These are phyloP conservation scores for Metschnikowia vanudenii DNA, from an alignment of 805 yeast species.

Conservation along the genomic window DNA sequence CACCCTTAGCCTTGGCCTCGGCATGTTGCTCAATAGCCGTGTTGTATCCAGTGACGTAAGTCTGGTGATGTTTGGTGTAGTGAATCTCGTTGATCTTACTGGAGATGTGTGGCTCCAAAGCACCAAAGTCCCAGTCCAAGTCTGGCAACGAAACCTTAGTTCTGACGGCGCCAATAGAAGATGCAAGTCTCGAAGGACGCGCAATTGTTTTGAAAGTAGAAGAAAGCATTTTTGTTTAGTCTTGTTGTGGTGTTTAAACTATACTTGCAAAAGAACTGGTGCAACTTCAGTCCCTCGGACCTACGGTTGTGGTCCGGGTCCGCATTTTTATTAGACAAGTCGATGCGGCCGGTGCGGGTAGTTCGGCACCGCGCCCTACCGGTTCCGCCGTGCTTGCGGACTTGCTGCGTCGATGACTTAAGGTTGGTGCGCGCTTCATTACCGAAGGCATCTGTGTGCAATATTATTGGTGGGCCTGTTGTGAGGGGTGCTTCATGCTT, in stretches of 20 bases:
- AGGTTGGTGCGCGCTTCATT: too few relatives aligned
- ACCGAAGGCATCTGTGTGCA: too few relatives aligned
- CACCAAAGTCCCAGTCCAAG: slow-evolving; percentile 47
- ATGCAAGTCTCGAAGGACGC: slow-evolving; percentile 16
- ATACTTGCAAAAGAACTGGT: too few relatives aligned
- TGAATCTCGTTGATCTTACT: slow-evolving; percentile 48
- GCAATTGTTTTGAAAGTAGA: slow-evolving; percentile 15
- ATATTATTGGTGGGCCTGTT: too few relatives aligned
- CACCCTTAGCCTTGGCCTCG: slow-evolving; percentile 36
- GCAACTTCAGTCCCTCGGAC: too few relatives aligned
- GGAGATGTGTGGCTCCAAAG: slow-evolving; percentile 48
- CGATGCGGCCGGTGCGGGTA: too few relatives aligned
- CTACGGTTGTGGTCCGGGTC: too few relatives aligned
- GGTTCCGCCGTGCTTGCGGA: too few relatives aligned
- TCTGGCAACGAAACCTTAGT: slow-evolving; percentile 37
- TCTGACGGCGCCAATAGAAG: slow-evolving; percentile 20
- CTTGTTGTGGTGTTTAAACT: not conserved
- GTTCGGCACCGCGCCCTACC: too few relatives aligned
- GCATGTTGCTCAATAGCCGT: slow-evolving; percentile 42
- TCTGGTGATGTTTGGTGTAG: slow-evolving; percentile 50
- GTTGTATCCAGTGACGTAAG: slow-evolving; percentile 48
- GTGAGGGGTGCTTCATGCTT: too few relatives aligned
- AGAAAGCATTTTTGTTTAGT: slow-evolving; percentile 16
- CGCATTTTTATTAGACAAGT: too few relatives aligned
- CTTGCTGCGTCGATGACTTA: too few relatives aligned